Evolutionary conservation across 192 early-diverging fungal species (phyloP).

Genomic region (Rhizophagus clarus): DNA sequence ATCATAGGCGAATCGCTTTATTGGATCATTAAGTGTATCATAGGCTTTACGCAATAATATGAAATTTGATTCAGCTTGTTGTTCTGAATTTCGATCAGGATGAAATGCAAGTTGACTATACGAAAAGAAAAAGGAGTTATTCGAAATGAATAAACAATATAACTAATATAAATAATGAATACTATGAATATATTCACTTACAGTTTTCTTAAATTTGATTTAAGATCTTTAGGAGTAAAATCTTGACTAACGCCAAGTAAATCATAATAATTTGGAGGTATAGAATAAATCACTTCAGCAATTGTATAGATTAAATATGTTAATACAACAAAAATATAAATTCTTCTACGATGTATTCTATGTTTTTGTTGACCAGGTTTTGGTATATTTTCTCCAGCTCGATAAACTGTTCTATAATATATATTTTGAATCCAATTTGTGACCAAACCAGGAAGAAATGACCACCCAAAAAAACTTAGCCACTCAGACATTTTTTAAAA

Average conservation of each 20-base stretch:
- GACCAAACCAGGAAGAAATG: conserved; percentile 40
- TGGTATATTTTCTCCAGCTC: conserved; percentile 38
- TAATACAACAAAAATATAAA: conserved; percentile 45
- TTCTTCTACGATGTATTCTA: conserved; percentile 40
- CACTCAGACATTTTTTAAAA: not conserved
- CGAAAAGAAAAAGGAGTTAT: not conserved
- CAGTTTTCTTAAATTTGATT: conserved; percentile 43
- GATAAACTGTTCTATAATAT: conserved; percentile 45
- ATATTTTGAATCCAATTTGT: conserved; percentile 43
- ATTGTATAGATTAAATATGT: conserved; percentile 49
- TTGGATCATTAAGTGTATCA: conserved; percentile 42
- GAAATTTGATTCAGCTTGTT: conserved; percentile 24
- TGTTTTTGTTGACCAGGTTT: conserved; percentile 42
- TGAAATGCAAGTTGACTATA: conserved; percentile 28
- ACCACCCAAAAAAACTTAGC: not conserved
- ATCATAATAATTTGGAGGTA: conserved; percentile 42
- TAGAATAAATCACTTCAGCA: conserved; percentile 38
- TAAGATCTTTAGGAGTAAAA: conserved; percentile 42
- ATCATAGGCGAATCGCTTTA: conserved; percentile 41
- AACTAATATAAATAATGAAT: too few relatives aligned
- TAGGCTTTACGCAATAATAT: conserved; percentile 41
- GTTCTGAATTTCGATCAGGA: conserved; percentile 31
- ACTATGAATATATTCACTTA: conserved; percentile 11
- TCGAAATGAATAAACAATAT: not conserved
- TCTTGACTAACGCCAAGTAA: conserved; percentile 37